Base-by-base conservation (phyloP, 805 yeast species). In the Tetrapisispora namnaoensis region DNA sequence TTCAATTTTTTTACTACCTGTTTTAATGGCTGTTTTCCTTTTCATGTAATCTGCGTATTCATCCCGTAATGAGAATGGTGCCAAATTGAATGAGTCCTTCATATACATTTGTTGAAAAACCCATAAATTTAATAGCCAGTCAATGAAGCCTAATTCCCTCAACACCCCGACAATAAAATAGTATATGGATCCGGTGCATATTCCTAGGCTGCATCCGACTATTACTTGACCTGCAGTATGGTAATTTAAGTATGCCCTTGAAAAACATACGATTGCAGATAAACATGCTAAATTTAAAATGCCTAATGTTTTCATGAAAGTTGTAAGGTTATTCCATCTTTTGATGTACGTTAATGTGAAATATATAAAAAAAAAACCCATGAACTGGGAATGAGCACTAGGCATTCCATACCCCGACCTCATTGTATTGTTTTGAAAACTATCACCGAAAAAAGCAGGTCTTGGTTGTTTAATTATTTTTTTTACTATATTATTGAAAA, bases 341-440 rank as follows among this genome's bases (percentile, higher is more conserved):
- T 63, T 55, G 64, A 66, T 48, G 49, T 75, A 37, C 46, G 71
- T 68, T 50, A 84, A 71, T 2, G 72, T 56, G 52, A 74, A 69
- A 60, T 81, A 85, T 8, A 75, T 70, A n/a, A 79, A 75, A 53
- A 84, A 80, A 62, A 80, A 93, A 2, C 95, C 95, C 89, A 91
- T 85, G 65, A 90, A 93, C 68, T 91, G 99, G 0, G 96, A 80
- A 66, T 91, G 99, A 1, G 99, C 96, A 47, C 90, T 81, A 0
- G 99, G 99, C 97, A 91, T 91, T 0, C 99, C 99, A 63, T 83
- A 89, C 0, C 84, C 81, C 53, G 84, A 73, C 50, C 78, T 65
- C 41, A 73, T 24, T 56, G 79, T 64, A 38, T 62, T 63, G 41
- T 61, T 63, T 44, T 69, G 72, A 42, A 70, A 61, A 3, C 60